A percentile compares a stretch with the other conserved stretches of the same genome.
phyloP scores from a whole-genome alignment of 192 early-diverging fungal species.

The Allomyces arbusculus region DNA sequence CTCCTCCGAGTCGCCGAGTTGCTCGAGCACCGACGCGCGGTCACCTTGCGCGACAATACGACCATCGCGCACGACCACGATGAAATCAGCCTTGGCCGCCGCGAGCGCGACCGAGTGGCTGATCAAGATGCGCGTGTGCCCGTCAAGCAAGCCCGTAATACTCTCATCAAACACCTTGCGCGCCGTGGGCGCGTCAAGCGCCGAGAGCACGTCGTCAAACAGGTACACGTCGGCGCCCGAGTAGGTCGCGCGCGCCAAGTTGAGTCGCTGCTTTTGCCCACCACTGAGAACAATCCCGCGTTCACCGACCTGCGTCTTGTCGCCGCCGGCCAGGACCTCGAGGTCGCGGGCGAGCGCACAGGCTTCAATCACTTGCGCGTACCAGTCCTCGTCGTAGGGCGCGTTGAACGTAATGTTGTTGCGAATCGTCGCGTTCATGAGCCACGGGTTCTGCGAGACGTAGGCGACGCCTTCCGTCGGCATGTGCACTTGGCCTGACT shows the following conservation, averaged over 20 bases:
- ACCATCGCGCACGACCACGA: conserved; percentile 43
- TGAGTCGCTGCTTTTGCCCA: conserved; percentile 52
- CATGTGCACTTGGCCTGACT: conserved; percentile 12
- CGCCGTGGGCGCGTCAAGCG: conserved; percentile 88
- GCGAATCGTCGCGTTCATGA: conserved; percentile 34
- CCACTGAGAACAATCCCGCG: conserved; percentile 42
- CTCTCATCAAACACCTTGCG: conserved; percentile 55
- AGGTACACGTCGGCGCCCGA: not conserved
- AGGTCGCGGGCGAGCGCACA: conserved; percentile 57
- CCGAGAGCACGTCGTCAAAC: conserved; percentile 8
- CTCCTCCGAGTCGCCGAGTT: not conserved
- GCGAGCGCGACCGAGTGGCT: conserved; percentile 55
- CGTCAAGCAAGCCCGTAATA: conserved; percentile 31
- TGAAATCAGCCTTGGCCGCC: conserved; percentile 6
- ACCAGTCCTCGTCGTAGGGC: conserved; percentile 34
- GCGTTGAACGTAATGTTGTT: conserved; percentile 55
- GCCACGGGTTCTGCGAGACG: conserved; percentile 27
- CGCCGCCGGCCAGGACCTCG: conserved; percentile 35
- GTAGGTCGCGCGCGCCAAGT: not conserved
- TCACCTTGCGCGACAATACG: conserved; percentile 11
- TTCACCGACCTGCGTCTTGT: conserved; percentile 47
- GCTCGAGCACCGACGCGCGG: not conserved
- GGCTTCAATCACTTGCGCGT: conserved; percentile 38
- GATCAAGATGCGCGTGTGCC: conserved; percentile 67
- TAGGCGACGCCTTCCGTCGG: conserved; percentile 11